A percentile compares a stretch with the other conserved stretches of the same genome.
These are phyloP conservation scores for Malania oleifera DNA, from an alignment of 164 flowering plant species.

Conservation along the genomic window DNA sequence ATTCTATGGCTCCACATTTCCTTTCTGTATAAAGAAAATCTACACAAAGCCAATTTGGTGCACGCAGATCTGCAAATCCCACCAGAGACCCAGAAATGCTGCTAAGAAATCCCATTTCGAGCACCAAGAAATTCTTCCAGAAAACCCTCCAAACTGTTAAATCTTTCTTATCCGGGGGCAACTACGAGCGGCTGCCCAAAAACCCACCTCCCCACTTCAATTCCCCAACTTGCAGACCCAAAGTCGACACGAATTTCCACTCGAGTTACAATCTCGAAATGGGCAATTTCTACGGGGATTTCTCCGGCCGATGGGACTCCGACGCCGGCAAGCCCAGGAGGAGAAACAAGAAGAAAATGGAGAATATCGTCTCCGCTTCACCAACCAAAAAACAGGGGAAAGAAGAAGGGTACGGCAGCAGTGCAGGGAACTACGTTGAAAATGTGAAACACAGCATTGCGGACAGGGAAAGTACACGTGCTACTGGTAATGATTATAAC, in stretches of 20 bases:
- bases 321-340: slow-evolving; percentile 12
- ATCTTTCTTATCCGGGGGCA: slow-evolving; percentile 34
- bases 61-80: not conserved
- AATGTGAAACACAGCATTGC: slow-evolving; percentile 10
- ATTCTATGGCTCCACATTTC: slow-evolving; percentile 15
- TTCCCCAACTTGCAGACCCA: slow-evolving; percentile 29
- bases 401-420: slow-evolving; percentile 16
- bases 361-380: no score
- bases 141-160: slow-evolving; percentile 43
- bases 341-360: slow-evolving; percentile 11
- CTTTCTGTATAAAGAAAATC: slow-evolving; percentile 17
- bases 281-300: slow-evolving; percentile 29
- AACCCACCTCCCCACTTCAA: slow-evolving; percentile 25
- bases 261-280: slow-evolving; percentile 24
- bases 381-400: slow-evolving; percentile 6
- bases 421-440: slow-evolving; percentile 22
- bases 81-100: slow-evolving; percentile 29
- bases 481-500: no score
- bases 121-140: slow-evolving; percentile 48
- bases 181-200: slow-evolving; percentile 48
- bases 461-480: no score
- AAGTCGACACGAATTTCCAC: slow-evolving; percentile 13
- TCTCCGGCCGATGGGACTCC: slow-evolving; percentile 25
- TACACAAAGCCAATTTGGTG: not conserved
- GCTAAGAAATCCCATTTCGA: slow-evolving; percentile 42